A percentile compares a stretch with the other conserved stretches of the same genome.
phyloP scores from a whole-genome alignment of 495 filamentous ascomycete genomes.

The Hypoxylon fragiforme region DNA sequence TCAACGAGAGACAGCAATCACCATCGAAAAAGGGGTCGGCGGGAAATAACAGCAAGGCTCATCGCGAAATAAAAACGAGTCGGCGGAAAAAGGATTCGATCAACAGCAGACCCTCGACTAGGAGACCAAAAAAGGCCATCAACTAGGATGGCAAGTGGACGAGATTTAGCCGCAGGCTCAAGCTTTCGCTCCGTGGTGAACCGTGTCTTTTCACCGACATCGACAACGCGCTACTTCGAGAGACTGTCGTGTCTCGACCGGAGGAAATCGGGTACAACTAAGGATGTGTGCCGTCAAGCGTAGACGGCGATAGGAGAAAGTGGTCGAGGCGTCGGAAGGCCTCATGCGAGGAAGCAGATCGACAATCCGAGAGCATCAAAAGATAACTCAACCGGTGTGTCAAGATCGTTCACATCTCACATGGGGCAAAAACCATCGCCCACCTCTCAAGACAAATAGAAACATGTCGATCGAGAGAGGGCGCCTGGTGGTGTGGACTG shows the following conservation, averaged over 20 bases:
- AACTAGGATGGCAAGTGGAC: conserved; percentile 11
- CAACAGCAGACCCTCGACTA: conserved; percentile 17
- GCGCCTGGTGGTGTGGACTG: conserved; percentile 7
- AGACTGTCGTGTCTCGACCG: conserved; percentile 24
- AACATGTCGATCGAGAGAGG: conserved; percentile 23
- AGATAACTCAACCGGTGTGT: conserved; percentile 9
- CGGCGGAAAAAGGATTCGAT: conserved; percentile 15
- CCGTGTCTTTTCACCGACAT: conserved; percentile 18
- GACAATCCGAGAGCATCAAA: conserved; percentile 11
- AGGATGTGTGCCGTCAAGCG: conserved; percentile 14
- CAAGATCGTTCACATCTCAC: conserved; percentile 15
- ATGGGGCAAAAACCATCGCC: not conserved
- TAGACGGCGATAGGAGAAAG: not conserved
- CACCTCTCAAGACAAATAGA: conserved; percentile 22
- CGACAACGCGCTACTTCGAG: conserved; percentile 21
- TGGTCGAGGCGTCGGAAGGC: conserved; percentile 1
- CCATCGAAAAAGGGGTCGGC: conserved; percentile 19
- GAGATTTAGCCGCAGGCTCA: conserved; percentile 13
- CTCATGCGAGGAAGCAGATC: conserved; percentile 14
- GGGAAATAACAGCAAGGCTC: conserved; percentile 1
- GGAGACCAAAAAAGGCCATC: conserved; percentile 6
- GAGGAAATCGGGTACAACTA: conserved; percentile 24
- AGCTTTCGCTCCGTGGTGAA: conserved; percentile 8
- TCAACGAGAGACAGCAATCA: conserved; percentile 23
- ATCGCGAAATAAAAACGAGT: conserved; percentile 30